A percentile compares a stretch with the other conserved stretches of the same genome.
phyloP scores from a whole-genome alignment of 2,329 filamentous ascomycete species.

The Magnaporthales sp. region DNA sequence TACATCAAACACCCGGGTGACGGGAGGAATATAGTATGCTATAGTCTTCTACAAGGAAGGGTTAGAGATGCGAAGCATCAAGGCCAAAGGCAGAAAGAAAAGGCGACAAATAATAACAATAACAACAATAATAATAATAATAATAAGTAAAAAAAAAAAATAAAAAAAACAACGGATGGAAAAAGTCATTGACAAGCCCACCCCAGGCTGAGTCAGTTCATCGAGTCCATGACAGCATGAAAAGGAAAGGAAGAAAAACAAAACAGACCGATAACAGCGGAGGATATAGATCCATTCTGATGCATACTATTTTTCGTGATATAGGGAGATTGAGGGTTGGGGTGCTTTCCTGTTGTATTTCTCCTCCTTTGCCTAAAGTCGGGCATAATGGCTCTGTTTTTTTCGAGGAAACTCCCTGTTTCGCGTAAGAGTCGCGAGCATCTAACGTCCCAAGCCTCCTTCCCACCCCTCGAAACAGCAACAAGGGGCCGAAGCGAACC shows the following conservation, averaged over 20 bases:
- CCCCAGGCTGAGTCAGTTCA: not conserved
- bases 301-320: not conserved
- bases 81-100: not conserved
- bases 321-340: not conserved
- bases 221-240: not conserved
- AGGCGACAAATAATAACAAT: not conserved
- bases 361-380: too few species aligned
- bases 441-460: too few species aligned
- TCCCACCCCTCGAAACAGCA: not conserved
- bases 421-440: not conserved
- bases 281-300: not conserved
- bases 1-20: not conserved
- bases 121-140: not conserved
- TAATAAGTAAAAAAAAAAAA: not conserved
- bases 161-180: not conserved
- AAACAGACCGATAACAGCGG: not conserved
- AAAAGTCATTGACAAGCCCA: not conserved
- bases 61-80: not conserved
- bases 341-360: too few species aligned
- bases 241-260: too few species aligned
- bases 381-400: too few species aligned
- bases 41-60: too few species aligned
- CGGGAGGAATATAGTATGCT: not conserved
- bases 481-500: not conserved
- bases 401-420: not conserved